Evolutionary conservation across 805 yeast genomes (phyloP).

Genomic region (Candida nemodendra): DNA sequence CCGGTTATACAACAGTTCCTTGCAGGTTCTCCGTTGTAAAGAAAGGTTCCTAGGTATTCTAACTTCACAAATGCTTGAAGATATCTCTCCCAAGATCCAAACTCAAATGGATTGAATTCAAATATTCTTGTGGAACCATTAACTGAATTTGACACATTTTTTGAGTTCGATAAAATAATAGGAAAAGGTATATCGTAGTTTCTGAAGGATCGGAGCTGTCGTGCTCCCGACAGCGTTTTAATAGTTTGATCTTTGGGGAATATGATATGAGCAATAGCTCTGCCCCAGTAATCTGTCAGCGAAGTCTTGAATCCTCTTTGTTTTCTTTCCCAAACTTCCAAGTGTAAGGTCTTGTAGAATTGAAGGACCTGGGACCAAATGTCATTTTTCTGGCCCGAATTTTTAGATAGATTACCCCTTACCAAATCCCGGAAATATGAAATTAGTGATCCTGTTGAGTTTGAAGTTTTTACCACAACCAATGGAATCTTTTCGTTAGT

Average conservation of each 20-base stretch:
- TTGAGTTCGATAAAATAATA: slow-evolving; percentile 41
- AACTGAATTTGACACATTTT: slow-evolving; percentile 34
- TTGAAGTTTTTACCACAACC: slow-evolving; percentile 11
- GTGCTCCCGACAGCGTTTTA: slow-evolving; percentile 41
- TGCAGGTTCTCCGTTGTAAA: slow-evolving; percentile 43
- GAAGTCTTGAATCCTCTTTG: slow-evolving; percentile 53
- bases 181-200: slow-evolving; percentile 48
- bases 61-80: slow-evolving; percentile 48
- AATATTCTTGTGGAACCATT: slow-evolving; percentile 45
- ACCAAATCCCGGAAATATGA: slow-evolving; percentile 12
- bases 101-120: slow-evolving; percentile 64
- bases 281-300: slow-evolving; percentile 68
- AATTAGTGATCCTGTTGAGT: slow-evolving; percentile 12
- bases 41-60: slow-evolving; percentile 50
- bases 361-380: slow-evolving; percentile 31
- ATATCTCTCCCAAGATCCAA: slow-evolving; percentile 63
- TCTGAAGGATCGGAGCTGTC: slow-evolving; percentile 37
- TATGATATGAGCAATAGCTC: slow-evolving; percentile 51
- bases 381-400: slow-evolving; percentile 12
- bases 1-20: slow-evolving; percentile 44
- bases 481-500: slow-evolving; percentile 3
- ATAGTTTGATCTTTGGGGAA: slow-evolving; percentile 35
- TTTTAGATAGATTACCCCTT: slow-evolving; percentile 5
- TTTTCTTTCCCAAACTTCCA: slow-evolving; percentile 52
- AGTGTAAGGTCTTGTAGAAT: slow-evolving; percentile 53